Evolutionary conservation across 1,284 basidiomycete species (phyloP).

Genomic region (Ustilago sp.): DNA sequence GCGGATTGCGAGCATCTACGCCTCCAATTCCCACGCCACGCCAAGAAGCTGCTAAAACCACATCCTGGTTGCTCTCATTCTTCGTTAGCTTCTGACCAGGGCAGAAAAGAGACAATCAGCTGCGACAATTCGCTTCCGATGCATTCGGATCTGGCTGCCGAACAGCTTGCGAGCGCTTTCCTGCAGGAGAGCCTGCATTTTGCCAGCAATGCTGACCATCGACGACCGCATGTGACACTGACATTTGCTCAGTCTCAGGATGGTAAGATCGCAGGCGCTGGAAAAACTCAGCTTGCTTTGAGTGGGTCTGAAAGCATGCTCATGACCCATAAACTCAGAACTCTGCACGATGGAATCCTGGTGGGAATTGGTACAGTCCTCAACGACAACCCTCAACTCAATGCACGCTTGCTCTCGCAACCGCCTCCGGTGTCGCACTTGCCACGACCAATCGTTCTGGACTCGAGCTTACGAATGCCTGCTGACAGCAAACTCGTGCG

Average conservation of each 20-base stretch:
- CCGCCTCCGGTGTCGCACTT: constrained; percentile 66
- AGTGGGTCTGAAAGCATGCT: constrained; percentile 88
- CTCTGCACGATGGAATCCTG: constrained; percentile 91
- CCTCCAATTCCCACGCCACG: not conserved
- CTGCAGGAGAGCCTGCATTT: constrained; percentile 17
- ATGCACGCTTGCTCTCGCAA: constrained; percentile 71
- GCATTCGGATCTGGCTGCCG: constrained; percentile 3
- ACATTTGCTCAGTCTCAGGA: constrained; percentile 97
- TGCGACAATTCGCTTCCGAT: not conserved
- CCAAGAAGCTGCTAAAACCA: not conserved
- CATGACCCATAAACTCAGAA: constrained; percentile 86
- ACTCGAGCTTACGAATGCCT: constrained; percentile 79
- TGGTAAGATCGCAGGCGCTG: constrained; percentile 85
- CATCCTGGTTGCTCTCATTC: not conserved
- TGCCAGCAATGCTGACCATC: not conserved
- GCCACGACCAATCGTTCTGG: constrained; percentile 87
- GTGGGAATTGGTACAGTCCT: constrained; percentile 89
- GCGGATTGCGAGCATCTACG: too few relatives aligned
- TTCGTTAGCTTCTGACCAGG: not conserved
- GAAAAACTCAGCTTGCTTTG: constrained; percentile 81
- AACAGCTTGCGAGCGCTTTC: constrained; percentile 27
- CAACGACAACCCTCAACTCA: constrained; percentile 92
- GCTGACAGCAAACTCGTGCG: constrained; percentile 79
- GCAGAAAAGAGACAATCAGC: not conserved
- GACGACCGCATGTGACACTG: constrained; percentile 75